phyloP scores from a whole-genome alignment of 768 basidiomycete species.

The Lactarius evosmus region DNA sequence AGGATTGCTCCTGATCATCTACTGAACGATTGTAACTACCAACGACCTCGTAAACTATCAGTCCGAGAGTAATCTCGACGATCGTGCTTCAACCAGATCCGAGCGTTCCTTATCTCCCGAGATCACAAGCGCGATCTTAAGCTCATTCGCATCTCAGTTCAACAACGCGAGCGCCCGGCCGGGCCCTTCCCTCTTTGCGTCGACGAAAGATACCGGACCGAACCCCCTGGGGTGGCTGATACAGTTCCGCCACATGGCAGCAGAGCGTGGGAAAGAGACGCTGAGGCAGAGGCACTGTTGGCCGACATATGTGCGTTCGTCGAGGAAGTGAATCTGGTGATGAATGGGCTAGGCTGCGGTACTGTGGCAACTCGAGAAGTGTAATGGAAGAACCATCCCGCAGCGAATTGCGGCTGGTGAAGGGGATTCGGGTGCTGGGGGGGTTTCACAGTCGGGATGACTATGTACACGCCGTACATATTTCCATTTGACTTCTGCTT shows the following conservation, averaged over 20 bases:
- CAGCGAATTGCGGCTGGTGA: neutral
- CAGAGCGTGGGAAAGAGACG: neutral
- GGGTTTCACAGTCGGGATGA: no score
- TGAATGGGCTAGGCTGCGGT: conserved; percentile 18
- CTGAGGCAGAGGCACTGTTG: conserved; percentile 3
- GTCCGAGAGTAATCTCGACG: no score
- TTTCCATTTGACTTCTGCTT: no score
- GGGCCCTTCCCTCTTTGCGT: conserved; percentile 28
- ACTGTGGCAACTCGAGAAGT: conserved; percentile 2
- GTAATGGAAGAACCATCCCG: neutral
- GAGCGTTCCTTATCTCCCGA: no score
- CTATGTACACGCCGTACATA: no score
- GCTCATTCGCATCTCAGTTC: no score
- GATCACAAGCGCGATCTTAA: no score
- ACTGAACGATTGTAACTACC: no score
- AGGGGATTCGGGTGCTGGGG: no score
- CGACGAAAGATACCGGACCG: conserved; percentile 13
- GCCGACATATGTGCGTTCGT: conserved; percentile 15
- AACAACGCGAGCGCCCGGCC: conserved; percentile 31
- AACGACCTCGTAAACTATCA: no score
- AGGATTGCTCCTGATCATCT: no score
- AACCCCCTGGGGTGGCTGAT: neutral
- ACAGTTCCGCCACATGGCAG: neutral
- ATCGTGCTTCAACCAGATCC: no score
- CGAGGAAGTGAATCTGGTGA: conserved; percentile 22